Base-by-base conservation (phyloP, 2,329 filamentous ascomycete genomes). In the Mycosphaerella sp. region DNA sequence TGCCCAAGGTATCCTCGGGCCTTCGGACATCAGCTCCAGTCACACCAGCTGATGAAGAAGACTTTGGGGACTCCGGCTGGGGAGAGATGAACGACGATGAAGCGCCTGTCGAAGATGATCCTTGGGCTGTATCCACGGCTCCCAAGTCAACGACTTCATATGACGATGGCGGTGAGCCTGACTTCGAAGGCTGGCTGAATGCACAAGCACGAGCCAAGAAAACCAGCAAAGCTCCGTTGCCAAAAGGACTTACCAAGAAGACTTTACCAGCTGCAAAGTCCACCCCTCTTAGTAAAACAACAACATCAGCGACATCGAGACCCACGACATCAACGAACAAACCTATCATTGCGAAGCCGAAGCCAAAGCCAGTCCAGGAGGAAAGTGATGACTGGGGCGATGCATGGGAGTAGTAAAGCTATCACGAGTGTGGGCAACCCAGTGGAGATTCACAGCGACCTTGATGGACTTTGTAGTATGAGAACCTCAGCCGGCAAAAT, bases 111-210 rank as follows among this genome's bases (percentile, higher is more conserved):
- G 45, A 42, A 30, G 47, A 54, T n/a, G 52, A 50, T 21, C 47
- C 54, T 7, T 58, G 54, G 53, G 49, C 51, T 17, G 58, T 57
- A 17, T 39, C 53, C 4, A 21, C 47, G 21, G 28, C 61, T 34
- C 53, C 61, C 41, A 50, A 34, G 30, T 28, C 59, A 13, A 61
- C 41, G 36, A 77, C 64, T 6, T 77, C 84, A 0, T 91, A 86
- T 58, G 87, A 91, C 53, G 89, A 95, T 60, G 83, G 86, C 21
- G 84, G 85, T 2, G 91, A 98, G 68, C 91, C 91, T 0, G 93
- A 97, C 68, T 97, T 98, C 69, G 91, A 89, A 4, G 90, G 89
- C 4, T 97, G 93, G 90, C 71, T 97, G 17, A 89, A 88, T 10
- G 89, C 90, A 10, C 89, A 96, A 66, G 82, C 86, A 5, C 79